Conservation (phyloP, 768 basidiomycete genomes). For the Lentinula guzmanii region DNA sequence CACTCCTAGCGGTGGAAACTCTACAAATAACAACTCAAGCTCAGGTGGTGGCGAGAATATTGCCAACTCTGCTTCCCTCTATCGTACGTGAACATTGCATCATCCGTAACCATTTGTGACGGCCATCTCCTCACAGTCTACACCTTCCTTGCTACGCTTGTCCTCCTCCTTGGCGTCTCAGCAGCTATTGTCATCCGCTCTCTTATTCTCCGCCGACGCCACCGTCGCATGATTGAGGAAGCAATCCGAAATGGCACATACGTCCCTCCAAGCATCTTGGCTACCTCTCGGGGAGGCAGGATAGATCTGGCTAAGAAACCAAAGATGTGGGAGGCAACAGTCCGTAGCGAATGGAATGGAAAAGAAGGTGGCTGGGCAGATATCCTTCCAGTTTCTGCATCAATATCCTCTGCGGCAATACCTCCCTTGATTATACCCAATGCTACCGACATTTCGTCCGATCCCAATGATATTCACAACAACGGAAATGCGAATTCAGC, state of each 20-base stretch:
- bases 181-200: conserved; percentile 63
- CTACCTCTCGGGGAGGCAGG: conserved; percentile 13
- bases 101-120: not conserved
- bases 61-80: not conserved
- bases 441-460: not conserved
- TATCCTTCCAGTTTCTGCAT: not conserved
- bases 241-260: conserved; percentile 63
- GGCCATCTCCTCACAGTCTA: conserved; percentile 14
- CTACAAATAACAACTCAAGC: not conserved
- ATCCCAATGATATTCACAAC: not conserved
- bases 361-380: conserved; percentile 8
- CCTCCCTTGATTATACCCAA: not conserved
- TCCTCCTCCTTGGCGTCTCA: conserved; percentile 63
- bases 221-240: conserved; percentile 52
- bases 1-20: not conserved
- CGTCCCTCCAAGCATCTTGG: conserved; percentile 23
- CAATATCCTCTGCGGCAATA: not conserved
- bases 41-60: not conserved
- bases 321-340: conserved; percentile 35
- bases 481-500: not conserved
- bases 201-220: conserved; percentile 56
- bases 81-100: not conserved
- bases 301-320: conserved; percentile 43
- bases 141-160: conserved; percentile 50
- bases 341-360: not conserved